Percentiles rank a stretch among this genome's conserved stretches.
Evolutionary conservation across 2,329 filamentous ascomycete species (phyloP).

Genomic region (Neurospora sp.): DNA sequence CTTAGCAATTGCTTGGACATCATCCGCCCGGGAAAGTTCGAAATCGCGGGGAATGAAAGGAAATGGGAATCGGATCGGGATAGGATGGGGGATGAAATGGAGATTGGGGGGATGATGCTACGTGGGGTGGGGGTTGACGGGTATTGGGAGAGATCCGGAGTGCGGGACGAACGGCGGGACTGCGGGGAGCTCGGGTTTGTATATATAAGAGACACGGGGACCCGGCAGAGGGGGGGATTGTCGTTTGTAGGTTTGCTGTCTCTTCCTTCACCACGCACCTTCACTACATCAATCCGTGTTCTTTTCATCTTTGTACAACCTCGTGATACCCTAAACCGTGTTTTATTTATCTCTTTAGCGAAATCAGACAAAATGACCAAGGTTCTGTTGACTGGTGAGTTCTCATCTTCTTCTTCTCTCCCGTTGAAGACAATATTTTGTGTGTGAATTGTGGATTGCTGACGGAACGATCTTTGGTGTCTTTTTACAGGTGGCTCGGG

Average conservation of each 20-base stretch:
- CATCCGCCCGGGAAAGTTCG: background rate
- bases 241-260: too few relatives aligned
- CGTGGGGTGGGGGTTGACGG: background rate
- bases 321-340: too few relatives aligned
- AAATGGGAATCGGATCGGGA: background rate
- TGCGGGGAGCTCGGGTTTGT: background rate
- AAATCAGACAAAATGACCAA: slow-evolving; percentile 32
- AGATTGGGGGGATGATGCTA: background rate
- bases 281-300: too few relatives aligned
- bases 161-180: background rate
- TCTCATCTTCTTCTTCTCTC: too few relatives aligned
- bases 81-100: background rate
- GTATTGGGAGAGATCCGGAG: background rate
- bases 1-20: background rate
- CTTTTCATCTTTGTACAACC: too few relatives aligned
- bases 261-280: too few relatives aligned
- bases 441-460: background rate
- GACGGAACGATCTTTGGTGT: slow-evolving; percentile 5
- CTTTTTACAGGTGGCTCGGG: slow-evolving; percentile 34
- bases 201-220: background rate
- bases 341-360: too few relatives aligned
- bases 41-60: background rate
- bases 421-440: too few relatives aligned
- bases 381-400: slow-evolving; percentile 35
- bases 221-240: too few relatives aligned